Percentiles rank a stretch among this genome's conserved stretches.
phyloP scores from a whole-genome alignment of 1,284 basidiomycete species.

The Phellinidium pouzarii region DNA sequence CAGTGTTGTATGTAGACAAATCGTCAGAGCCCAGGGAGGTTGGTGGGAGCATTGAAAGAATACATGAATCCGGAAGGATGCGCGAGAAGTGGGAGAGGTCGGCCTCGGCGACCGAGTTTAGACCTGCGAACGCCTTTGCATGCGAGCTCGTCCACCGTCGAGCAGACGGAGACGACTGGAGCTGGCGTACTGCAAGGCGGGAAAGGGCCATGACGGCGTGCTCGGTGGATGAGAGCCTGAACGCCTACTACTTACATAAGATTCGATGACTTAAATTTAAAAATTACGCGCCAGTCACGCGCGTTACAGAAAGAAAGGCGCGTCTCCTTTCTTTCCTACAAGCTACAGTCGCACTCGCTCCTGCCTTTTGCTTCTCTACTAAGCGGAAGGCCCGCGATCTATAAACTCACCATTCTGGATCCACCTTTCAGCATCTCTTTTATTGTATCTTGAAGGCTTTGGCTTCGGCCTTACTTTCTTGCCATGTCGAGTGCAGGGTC shows the following conservation, averaged over 20 bases:
- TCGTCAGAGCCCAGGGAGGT: constrained; percentile 36
- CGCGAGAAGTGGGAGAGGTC: constrained; percentile 60
- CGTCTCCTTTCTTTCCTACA: not conserved
- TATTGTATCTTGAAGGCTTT: not conserved
- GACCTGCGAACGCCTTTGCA: constrained; percentile 15
- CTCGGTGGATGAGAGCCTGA: no score
- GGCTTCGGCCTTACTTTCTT: not conserved
- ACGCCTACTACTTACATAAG: no score
- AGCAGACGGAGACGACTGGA: not conserved
- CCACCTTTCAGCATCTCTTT: no score
- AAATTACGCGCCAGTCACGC: not conserved
- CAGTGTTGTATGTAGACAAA: constrained; percentile 78
- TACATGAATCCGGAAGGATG: constrained; percentile 51
- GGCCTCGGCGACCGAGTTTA: constrained; percentile 42
- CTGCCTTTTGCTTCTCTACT: no score
- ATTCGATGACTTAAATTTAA: no score
- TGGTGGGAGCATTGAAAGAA: constrained; percentile 60
- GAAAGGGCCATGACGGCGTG: constrained; percentile 3
- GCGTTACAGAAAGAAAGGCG: not conserved
- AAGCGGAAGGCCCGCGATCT: no score
- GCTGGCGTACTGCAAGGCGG: constrained; percentile 6
- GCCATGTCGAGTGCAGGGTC: constrained; percentile 9
- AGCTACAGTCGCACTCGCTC: no score
- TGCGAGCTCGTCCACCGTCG: constrained; percentile 12
- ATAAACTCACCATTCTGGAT: no score